Base-by-base conservation (phyloP, 257 asterid genomes). In the Linderniella brevidens region DNA sequence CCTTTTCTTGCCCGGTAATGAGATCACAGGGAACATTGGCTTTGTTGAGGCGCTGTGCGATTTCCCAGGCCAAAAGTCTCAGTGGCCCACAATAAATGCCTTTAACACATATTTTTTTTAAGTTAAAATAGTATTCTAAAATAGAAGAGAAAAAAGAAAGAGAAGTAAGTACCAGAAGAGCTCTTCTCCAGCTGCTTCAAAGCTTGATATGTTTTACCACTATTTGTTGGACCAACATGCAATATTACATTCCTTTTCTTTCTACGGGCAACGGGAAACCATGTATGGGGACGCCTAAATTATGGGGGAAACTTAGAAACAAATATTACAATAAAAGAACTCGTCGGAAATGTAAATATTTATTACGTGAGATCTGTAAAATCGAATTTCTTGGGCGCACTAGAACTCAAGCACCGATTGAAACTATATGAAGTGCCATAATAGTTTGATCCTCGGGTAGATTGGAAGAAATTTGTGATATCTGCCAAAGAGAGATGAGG, bases 61-160 rank as follows among this genome's bases (percentile, higher is more conserved):
- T 77, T 70, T 88, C 98, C 96, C 98, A 88, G 6, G 95, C 98
- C 76, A 88, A 77, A 54, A 88, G 78, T 65, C 98, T 88, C 76
- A 88, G 62, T 13, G 98, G 98, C 47, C 95, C 98, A 68, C 98
- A 88, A 43, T 88, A 88, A 44, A 84, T 72, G 55, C 97, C 97
- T 88, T 61, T 11, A 48, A 49, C 52, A 50, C 32, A 6, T 3
- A 25, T 6, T 3, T 25, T 25, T 2, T 25, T 25, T 2, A 25
- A 25, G 32, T 25, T 25, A 25, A 25, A 25, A 25, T 25, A 25
- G 3, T n/a, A n/a, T 25, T 25, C 32, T 2, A 2, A 25, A 25
- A 25, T 25, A 25, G 32, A 25, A 25, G 32, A 25, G 6, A 6
- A 3, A 25, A 25, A 25, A 25, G 32, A 3, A 25, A 25, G 32